Evolutionary conservation across 2,329 filamentous ascomycete genomes (phyloP).

Genomic region (Diaporthe velutina): DNA sequence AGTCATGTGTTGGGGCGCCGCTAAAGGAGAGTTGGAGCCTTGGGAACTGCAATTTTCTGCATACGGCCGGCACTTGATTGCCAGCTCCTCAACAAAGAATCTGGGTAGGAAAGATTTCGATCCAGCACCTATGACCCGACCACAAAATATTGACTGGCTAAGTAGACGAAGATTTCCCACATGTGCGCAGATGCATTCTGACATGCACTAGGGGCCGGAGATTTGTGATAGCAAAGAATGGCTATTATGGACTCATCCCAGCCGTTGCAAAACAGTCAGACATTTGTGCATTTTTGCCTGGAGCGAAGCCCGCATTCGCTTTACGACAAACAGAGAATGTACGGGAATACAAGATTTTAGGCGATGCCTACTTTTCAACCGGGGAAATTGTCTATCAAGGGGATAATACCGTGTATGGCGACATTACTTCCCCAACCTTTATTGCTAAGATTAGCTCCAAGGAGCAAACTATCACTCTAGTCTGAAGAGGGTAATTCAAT

Average conservation of each 20-base stretch:
- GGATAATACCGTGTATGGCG: no score
- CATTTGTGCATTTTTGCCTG: not conserved
- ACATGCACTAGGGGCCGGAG: not conserved
- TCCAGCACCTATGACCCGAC: not conserved
- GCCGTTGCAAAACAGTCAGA: not conserved
- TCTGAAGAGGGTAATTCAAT: no score
- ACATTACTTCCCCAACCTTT: no score
- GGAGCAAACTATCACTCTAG: no score
- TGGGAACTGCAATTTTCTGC: not conserved
- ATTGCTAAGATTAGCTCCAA: no score
- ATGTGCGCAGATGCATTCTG: not conserved
- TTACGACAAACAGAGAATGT: not conserved
- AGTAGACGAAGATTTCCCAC: not conserved
- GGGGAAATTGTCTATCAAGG: fast-evolving
- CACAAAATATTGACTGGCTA: not conserved
- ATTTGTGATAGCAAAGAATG: not conserved
- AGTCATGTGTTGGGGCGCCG: not conserved
- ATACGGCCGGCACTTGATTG: not conserved
- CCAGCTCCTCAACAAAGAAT: not conserved
- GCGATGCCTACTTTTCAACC: not conserved
- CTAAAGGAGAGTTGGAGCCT: not conserved
- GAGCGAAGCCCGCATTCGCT: not conserved
- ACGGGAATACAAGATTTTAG: not conserved
- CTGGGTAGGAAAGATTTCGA: not conserved
- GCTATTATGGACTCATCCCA: not conserved